These are phyloP conservation scores for Leccinum huronense DNA, from an alignment of 1,284 basidiomycete genomes.

Conservation along the genomic window DNA sequence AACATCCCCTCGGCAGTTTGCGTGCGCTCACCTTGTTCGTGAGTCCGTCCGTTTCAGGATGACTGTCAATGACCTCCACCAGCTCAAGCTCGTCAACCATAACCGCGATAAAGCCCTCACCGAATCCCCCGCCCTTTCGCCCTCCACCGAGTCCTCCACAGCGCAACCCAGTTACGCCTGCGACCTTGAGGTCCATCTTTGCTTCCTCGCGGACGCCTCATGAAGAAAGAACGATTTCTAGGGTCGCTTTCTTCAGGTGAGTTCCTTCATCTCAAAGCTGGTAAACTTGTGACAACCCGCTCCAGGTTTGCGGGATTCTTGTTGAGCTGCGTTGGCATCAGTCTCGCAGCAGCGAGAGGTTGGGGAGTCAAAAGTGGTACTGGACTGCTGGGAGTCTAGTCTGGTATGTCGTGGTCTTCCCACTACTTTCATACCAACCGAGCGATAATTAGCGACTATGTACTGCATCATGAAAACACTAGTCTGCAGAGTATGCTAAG, in stretches of 20 bases:
- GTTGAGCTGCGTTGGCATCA: constrained; percentile 75
- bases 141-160: constrained; percentile 37
- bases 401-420: constrained; percentile 19
- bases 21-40: constrained; percentile 9
- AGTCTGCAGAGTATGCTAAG: constrained; percentile 33
- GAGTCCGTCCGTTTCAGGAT: not conserved
- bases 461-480: constrained; percentile 1
- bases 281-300: constrained; percentile 3
- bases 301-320: constrained; percentile 74
- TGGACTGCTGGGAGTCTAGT: constrained; percentile 60
- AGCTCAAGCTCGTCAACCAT: constrained; percentile 51
- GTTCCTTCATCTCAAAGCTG: not conserved
- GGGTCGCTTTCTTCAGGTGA: constrained; percentile 80
- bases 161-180: constrained; percentile 77
- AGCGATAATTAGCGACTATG: not conserved
- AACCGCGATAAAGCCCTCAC: constrained; percentile 45
- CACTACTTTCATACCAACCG: not conserved
- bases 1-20: constrained; percentile 26
- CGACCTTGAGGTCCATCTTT: constrained; percentile 75
- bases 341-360: constrained; percentile 65
- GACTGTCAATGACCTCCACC: constrained; percentile 41
- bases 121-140: constrained; percentile 35
- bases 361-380: constrained; percentile 62
- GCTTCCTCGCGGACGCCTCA: constrained; percentile 74
- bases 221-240: constrained; percentile 77